Percentiles rank a stretch among this genome's conserved stretches.
phyloP scores from a whole-genome alignment of 2,329 filamentous ascomycete species.

The Magnaporthiopsis incrustans region DNA sequence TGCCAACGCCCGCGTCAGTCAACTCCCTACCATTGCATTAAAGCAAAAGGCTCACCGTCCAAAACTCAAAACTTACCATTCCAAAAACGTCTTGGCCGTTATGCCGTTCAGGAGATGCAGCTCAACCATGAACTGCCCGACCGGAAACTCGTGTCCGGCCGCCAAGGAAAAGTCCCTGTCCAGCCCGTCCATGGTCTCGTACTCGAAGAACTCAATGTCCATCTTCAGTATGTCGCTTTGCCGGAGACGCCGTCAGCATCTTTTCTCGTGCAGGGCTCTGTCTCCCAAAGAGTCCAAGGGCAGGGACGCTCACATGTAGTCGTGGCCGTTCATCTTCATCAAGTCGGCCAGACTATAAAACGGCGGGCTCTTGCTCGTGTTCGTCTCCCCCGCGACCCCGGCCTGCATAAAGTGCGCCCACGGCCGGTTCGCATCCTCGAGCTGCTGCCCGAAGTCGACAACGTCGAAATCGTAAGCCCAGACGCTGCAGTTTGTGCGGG shows the following conservation, averaged over 20 bases:
- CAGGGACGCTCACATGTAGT: conserved; percentile 21
- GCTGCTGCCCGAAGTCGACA: conserved; percentile 22
- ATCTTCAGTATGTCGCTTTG: conserved; percentile 30
- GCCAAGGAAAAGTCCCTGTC: conserved; percentile 14
- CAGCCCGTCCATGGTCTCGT: conserved; percentile 21
- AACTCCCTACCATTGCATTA: too few relatives aligned
- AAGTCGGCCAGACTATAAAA: conserved; percentile 27
- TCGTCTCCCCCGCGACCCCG: conserved; percentile 22
- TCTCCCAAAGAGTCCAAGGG: neutral
- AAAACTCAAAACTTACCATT: conserved; percentile 10
- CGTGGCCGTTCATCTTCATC: conserved; percentile 28
- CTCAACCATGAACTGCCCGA: conserved; percentile 16
- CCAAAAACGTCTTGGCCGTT: conserved; percentile 11
- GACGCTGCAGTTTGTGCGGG: conserved; percentile 27
- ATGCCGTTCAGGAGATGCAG: conserved; percentile 11
- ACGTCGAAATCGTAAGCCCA: conserved; percentile 32
- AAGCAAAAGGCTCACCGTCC: too few relatives aligned
- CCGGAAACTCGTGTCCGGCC: conserved; percentile 11
- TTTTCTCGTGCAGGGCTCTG: neutral
- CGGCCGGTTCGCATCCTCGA: conserved; percentile 15
- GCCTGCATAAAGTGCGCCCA: conserved; percentile 25
- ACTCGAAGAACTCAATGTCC: conserved; percentile 30
- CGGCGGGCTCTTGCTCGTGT: conserved; percentile 18
- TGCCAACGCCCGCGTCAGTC: too few relatives aligned
- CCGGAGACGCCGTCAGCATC: neutral